Evolutionary conservation across 495 filamentous ascomycete species (phyloP), one percentile per base, ranked within the genome.

Genomic region (Paragyromitra xinjiangensis): DNA sequence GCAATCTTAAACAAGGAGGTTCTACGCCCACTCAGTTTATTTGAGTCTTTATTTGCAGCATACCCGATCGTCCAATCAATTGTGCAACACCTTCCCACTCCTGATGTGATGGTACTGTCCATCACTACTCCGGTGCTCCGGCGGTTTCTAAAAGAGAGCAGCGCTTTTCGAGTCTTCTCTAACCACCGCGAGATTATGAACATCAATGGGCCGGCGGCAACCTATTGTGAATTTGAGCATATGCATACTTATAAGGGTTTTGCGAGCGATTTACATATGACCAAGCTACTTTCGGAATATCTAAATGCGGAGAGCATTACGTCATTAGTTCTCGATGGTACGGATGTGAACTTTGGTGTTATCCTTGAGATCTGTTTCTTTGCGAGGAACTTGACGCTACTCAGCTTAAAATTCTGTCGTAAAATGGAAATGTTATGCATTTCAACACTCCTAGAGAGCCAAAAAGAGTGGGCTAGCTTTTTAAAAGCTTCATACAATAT

Each of bases 21-120:
- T 22, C 40, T 64, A 12, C 62, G 62, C 5, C 42, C 62, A n/a
- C 62, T 64, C 62, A 64, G n/a, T 26, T 12, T 48, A 22, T 64
- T 64, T 9, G 62, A 64, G 39, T 64, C 42, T 1, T 11, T 48
- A 29, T 64, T 64, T 3, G 22, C 62, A 26, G 42, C 62, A 19
- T 64, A 64, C 8, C 62, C 62, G 22, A 64, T 64, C 22, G 62
- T 64, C 6, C 62, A 64, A 29, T 64, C 62, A 40, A 48, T 64
- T 9, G 62, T 64, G 22, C 62, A 7, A 2, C 22, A 64, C 6
- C 62, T 64, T 29, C 40, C 62, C 40, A 64, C 42, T 6, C 62
- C 62, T 9, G 42, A 64, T 7, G 62, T 64, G 40, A 64, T 64
- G 62, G 62, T 48, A 22, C 11, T 64, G 62, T 64, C 62, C 1